phyloP scores from a whole-genome alignment of 2,329 filamentous ascomycete species.

The Phialophora chinensis region DNA sequence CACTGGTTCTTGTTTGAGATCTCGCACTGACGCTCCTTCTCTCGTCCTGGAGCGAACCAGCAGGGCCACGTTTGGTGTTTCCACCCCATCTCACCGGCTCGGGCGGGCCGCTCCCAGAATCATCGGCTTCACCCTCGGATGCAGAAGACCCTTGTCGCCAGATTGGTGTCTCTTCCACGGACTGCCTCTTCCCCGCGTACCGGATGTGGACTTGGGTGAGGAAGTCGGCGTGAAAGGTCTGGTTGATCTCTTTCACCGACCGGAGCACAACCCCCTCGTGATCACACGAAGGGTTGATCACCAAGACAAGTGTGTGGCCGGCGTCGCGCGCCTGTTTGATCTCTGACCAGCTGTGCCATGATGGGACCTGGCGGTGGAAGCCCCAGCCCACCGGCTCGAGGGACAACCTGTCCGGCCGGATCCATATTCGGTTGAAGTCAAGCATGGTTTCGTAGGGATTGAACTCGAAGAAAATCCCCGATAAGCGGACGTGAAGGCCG shows the following conservation, averaged over 20 bases:
- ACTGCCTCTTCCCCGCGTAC: neutral
- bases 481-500: neutral
- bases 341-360: constrained; percentile 5
- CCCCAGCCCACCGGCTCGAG: constrained; percentile 1
- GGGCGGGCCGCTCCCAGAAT: neutral
- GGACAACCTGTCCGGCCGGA: neutral
- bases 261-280: constrained; percentile 12
- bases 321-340: neutral
- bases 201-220: constrained; percentile 1
- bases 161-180: neutral
- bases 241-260: neutral
- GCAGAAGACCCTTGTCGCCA: constrained; percentile 2
- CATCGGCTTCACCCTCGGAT: neutral
- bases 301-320: neutral
- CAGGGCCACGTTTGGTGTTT: neutral
- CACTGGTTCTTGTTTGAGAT: neutral
- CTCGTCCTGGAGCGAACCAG: neutral
- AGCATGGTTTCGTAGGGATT: neutral
- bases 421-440: constrained; percentile 11
- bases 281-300: constrained; percentile 8
- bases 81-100: neutral
- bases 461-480: constrained; percentile 1
- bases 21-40: constrained; percentile 6
- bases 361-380: neutral
- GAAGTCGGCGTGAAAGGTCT: neutral